Percentiles rank a stretch among this genome's conserved stretches.
Evolutionary conservation across 1,139 yeast genomes (phyloP).

Genomic region (Candida tetrigidarum): DNA sequence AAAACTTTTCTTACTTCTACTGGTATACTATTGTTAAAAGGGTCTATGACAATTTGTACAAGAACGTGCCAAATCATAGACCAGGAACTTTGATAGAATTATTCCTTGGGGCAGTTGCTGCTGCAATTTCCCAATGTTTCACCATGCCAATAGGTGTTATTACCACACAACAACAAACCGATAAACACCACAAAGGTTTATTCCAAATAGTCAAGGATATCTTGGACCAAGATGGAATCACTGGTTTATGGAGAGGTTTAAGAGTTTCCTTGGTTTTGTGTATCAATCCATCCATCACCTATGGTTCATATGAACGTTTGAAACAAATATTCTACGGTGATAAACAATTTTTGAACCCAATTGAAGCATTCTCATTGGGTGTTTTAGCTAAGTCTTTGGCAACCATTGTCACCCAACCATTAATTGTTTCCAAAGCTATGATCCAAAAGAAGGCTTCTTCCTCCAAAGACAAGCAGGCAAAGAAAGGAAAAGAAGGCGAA

Average conservation of each 20-base stretch:
- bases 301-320: slow-evolving; percentile 79
- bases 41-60: slow-evolving; percentile 52
- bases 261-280: slow-evolving; percentile 82
- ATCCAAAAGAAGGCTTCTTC: slow-evolving; percentile 55
- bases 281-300: slow-evolving; percentile 85
- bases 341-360: slow-evolving; percentile 57
- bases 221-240: slow-evolving; percentile 65
- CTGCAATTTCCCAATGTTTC: slow-evolving; percentile 80
- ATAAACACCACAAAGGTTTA: slow-evolving; percentile 46
- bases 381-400: slow-evolving; percentile 83
- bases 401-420: slow-evolving; percentile 80
- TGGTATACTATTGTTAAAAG: slow-evolving; percentile 82
- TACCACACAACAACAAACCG: slow-evolving; percentile 84
- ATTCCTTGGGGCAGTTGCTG: slow-evolving; percentile 82
- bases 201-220: slow-evolving; percentile 57
- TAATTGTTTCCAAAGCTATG: slow-evolving; percentile 82
- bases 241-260: slow-evolving; percentile 85
- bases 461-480: slow-evolving; percentile 8
- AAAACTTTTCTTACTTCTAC: slow-evolving; percentile 82
- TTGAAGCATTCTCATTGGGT: slow-evolving; percentile 74
- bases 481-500: slow-evolving; percentile 15
- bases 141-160: slow-evolving; percentile 85
- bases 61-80: slow-evolving; percentile 39
- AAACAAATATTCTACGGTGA: slow-evolving; percentile 55
- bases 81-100: slow-evolving; percentile 72